Base-by-base conservation (phyloP, 2,329 filamentous ascomycete genomes). In the Geoglossum cookeanum region DNA sequence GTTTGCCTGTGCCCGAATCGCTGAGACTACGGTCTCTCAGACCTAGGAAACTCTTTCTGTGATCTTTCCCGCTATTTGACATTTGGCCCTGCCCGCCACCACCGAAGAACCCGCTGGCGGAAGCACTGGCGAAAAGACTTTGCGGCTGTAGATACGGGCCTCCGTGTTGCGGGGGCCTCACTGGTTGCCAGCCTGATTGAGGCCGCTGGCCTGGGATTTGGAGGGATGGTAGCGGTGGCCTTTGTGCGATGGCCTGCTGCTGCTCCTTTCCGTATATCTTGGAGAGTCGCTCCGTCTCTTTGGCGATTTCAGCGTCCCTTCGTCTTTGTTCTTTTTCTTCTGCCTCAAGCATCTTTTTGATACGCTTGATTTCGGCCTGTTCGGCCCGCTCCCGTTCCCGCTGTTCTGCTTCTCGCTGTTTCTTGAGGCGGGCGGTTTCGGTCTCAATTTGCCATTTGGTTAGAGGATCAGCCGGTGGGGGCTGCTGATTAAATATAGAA, bases 251-350 rank as follows among this genome's bases (percentile, higher is more conserved):
- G 4, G 39, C 13, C 8, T 39, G 39, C 33, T 62, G 55, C 27
- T 62, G 55, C 27, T 66, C 65, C 11, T 67, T 68, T 17, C 78
- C 78, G 61, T 81, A 83, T 53, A 79, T 64, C 61, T 71, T 74
- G 58, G 76, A 72, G 6, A 96, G 71, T 0, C 88, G 77, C 62
- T 83, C 83, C 0, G 88, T 94, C 69, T 94, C 81, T 9, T 87
- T 75, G 37, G 47, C 72, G 13, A 76, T 64, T 57, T 78, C 77
- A 0, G 72, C 73, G 60, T 80, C 73, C 59, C 71, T 73, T 32
- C 70, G 68, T 57, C 72, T 73, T 9, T 66, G 67, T 55, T 77
- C 75, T 55, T 75, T 75, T 49, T 78, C 72, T 64, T 81, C 78
- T 27, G 72, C 71, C 44, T 74, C 72, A 6, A 78, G 67, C 57